Evolutionary conservation across 2,329 filamentous ascomycete genomes (phyloP).

Genomic region (Fragosphaeria purpurea): DNA sequence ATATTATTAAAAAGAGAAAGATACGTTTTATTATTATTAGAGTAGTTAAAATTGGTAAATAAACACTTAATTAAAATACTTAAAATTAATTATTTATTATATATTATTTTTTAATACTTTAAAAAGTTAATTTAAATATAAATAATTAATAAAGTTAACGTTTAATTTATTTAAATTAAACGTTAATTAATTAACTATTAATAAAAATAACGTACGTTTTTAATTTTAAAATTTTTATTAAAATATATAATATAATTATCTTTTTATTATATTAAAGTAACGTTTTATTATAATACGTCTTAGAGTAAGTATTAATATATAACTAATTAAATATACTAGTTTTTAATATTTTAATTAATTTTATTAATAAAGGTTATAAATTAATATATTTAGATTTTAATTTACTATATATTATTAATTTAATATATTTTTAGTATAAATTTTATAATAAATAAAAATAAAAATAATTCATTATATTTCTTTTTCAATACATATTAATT

Average conservation of each 20-base stretch:
- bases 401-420: too few relatives aligned
- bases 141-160: slow-evolving; percentile 6
- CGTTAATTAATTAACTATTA: slow-evolving; percentile 9
- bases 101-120: neutral
- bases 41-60: neutral
- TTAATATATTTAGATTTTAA: too few relatives aligned
- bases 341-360: neutral
- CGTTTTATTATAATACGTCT: too few relatives aligned
- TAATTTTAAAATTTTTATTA: slow-evolving; percentile 7
- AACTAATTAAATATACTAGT: too few relatives aligned
- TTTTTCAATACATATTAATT: too few relatives aligned
- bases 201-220: too few relatives aligned
- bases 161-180: slow-evolving; percentile 3
- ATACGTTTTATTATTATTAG: neutral
- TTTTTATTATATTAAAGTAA: neutral
- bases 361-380: neutral
- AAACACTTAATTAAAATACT: neutral
- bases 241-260: slow-evolving; percentile 8
- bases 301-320: neutral
- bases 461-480: too few relatives aligned
- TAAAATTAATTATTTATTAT: neutral
- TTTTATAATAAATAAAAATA: too few relatives aligned
- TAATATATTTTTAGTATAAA: too few relatives aligned
- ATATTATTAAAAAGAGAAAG: neutral
- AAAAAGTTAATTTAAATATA: slow-evolving; percentile 2